Evolutionary conservation across 495 filamentous ascomycete species (phyloP), one percentile per base, ranked within the genome.

Genomic region (Talaromyces stipitatus): DNA sequence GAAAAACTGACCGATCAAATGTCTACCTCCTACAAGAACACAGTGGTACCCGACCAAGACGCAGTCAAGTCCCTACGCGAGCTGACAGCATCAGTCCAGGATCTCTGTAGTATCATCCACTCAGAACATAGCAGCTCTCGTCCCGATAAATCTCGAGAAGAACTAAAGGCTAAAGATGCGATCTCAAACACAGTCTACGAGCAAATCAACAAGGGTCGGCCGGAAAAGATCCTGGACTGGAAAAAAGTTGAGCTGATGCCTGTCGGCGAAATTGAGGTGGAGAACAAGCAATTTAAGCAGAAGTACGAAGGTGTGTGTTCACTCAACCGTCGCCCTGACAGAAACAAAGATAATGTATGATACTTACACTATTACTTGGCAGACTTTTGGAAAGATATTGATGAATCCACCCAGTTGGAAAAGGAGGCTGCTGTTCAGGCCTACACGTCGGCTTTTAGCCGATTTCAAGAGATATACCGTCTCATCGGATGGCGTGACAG

Each of bases 111-210:
- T 24, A 27, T 36, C 20, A 54, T 54, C 20, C 0, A 11, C 28
- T 36, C 30, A 36, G 51, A 54, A 33, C 16, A 36, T 54, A 22
- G 30, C 28, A 36, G 30, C 26, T 50, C 53, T 55, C 2, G n/a
- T 55, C 14, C 53, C 4, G 36, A 43, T 18, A 55, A 55, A 55
- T 28, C 23, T 55, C 53, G 36, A 46, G 36, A 14, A 53, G 50
- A 43, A 27, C n/a, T 45, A 18, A 43, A 30, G 38, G 36, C 20
- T 14, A 91, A 45, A 82, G 67, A 89, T 60, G 71, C 81, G 38
- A 64, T 82, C 14, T 75, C 79, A 38, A 80, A 72, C 72, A 85
- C 80, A 76, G 62, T 73, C 64, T 1, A 55, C 36, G 53, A 55
- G 26, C 20, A 55, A 55, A 43, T 43, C n/a, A 29, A 45, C 11